Conservation (phyloP, 495 filamentous ascomycete species). For the Penicillium samsonianum region DNA sequence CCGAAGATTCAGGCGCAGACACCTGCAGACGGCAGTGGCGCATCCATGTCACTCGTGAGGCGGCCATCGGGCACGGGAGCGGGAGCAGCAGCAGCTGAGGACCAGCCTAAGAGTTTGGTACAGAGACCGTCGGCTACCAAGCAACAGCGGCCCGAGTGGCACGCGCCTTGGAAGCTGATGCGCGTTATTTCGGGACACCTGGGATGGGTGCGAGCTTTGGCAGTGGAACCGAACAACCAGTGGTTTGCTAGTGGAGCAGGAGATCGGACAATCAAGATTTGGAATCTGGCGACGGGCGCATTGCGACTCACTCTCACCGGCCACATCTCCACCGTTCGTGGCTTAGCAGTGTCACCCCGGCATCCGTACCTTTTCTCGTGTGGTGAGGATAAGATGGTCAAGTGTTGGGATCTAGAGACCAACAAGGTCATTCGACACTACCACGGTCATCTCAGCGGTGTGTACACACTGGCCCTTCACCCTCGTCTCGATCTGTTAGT, state of each 20-base stretch:
- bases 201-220: constrained; percentile 90
- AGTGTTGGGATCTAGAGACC: constrained; percentile 98
- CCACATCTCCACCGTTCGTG: constrained; percentile 95
- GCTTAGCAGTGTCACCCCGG: constrained; percentile 85
- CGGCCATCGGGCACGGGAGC: constrained; percentile 31
- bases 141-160: constrained; percentile 87
- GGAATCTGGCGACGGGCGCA: constrained; percentile 86
- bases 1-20: constrained; percentile 45
- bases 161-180: constrained; percentile 98
- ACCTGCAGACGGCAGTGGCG: constrained; percentile 38
- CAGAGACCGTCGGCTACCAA: constrained; percentile 65
- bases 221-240: constrained; percentile 93
- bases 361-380: constrained; percentile 98
- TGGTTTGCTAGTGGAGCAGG: constrained; percentile 98
- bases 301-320: constrained; percentile 88
- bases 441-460: constrained; percentile 94
- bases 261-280: constrained; percentile 98
- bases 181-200: constrained; percentile 94
- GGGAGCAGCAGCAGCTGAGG: constrained; percentile 31
- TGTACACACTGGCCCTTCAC: constrained; percentile 88
- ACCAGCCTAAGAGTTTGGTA: constrained; percentile 60
- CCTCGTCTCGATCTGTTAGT: constrained; percentile 93
- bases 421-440: constrained; percentile 99
- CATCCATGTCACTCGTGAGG: constrained; percentile 49
- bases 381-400: constrained; percentile 99